Evolutionary conservation across 2,329 filamentous ascomycete species (phyloP), one percentile per base, ranked within the genome.

Genomic region (Fusarium concolor): DNA sequence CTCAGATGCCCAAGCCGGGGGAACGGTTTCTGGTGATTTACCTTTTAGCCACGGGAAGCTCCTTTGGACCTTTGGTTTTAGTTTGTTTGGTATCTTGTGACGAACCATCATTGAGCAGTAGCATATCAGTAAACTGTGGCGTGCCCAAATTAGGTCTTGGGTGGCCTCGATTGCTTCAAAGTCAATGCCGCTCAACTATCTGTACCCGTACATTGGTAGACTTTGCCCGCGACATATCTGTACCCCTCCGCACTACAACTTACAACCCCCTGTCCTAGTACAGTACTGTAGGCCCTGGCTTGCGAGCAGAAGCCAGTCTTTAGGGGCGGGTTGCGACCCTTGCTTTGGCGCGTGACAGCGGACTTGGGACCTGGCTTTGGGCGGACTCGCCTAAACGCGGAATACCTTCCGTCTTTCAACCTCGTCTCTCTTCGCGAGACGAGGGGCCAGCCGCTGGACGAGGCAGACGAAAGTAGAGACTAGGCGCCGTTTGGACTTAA

Each of bases 321-420:
- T 52, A 59, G 45, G 31, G 61, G 45, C 41, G 60, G 64, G 56
- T 44, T 56, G 54, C 38, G 53, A 38, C 57, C 68, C 68, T 67
- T 58, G 68, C 45, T 68, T 65, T 71, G 67, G 68, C 72, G 72
- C 72, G 64, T 71, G 72, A 73, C 68, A 64, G 46, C 44, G 58
- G 52, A 43, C 35, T 55, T 57, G 28, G 43, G 49, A 61, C 67
- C 54, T 46, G 50, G 31, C 51, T 71, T 22, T 50, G 59, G 50
- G 63, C 57, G 37, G 11, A n/a, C 67, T 74, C 72, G 72, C 72
- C 72, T 74, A 74, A 73, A 37, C 62, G 67, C 72, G 72, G 72
- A 74, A 74, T 7, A 0, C 0, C 15, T 70, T 74, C 72, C 72
- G 72, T 37, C 18, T 26, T 44, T 28, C 50, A 56, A 54, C 46